Evolutionary conservation across 78 protist species (phyloP).

Genomic region (Acrasis kona): DNA sequence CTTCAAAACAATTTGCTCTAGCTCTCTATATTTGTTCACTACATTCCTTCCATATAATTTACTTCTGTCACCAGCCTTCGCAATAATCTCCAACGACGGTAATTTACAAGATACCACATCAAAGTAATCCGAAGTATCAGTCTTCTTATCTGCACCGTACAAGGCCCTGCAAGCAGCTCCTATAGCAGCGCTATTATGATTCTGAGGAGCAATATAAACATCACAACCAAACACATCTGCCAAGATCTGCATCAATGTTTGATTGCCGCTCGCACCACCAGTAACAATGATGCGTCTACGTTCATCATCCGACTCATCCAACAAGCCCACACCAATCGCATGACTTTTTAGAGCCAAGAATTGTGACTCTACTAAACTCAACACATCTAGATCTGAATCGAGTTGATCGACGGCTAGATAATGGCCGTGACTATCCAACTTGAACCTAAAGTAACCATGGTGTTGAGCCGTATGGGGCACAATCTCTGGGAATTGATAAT

Average conservation of each 20-base stretch:
- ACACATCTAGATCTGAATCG: background rate
- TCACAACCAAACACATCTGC: slow-evolving; percentile 14
- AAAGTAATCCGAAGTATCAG: too few species aligned
- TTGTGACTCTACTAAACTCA: slow-evolving; percentile 19
- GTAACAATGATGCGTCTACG: slow-evolving; percentile 16
- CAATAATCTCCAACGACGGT: too few species aligned
- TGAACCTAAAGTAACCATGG: slow-evolving; percentile 1
- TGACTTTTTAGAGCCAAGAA: slow-evolving; percentile 22
- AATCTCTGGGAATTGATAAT: slow-evolving; percentile 21
- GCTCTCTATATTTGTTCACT: too few species aligned
- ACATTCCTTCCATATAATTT: too few species aligned
- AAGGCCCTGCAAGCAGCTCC: slow-evolving; percentile 28
- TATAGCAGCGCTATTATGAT: slow-evolving; percentile 14
- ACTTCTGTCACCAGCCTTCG: too few species aligned
- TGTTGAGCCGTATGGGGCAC: slow-evolving; percentile 3
- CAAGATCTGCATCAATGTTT: background rate
- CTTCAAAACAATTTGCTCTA: too few species aligned
- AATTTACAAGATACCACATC: too few species aligned
- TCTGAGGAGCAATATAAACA: background rate
- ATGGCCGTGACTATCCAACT: background rate
- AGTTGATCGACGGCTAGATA: too few species aligned
- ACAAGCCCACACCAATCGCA: background rate
- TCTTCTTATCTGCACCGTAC: too few species aligned
- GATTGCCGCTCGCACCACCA: slow-evolving; percentile 23
- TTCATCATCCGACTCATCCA: background rate